These are phyloP conservation scores for Pseudonitzschia multistriata DNA, from an alignment of 108 stramenopile genomes.

Conservation along the genomic window DNA sequence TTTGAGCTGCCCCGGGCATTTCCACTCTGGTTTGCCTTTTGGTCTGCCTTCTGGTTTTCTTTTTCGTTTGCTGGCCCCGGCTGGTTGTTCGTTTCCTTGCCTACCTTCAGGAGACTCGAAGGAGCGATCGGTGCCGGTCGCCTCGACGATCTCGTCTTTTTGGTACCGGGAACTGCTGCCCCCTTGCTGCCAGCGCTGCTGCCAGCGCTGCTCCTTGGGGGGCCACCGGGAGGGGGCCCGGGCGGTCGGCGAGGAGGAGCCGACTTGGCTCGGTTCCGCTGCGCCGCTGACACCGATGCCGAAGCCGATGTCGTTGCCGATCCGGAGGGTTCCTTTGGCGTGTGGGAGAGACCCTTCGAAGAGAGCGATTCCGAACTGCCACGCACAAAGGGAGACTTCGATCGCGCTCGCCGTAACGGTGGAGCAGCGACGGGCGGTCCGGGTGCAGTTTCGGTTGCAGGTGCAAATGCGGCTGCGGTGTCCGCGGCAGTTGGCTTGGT, in stretches of 20 bases:
- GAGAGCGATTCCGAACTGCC: not conserved
- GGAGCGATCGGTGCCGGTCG: not conserved
- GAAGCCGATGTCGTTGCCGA: not conserved
- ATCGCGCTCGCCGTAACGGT: not conserved
- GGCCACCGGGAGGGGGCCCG: conserved; percentile 10
- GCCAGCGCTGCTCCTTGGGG: not conserved
- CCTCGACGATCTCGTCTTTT: not conserved
- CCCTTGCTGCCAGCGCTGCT: not conserved
- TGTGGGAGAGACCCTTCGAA: not conserved
- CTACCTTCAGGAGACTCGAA: not conserved
- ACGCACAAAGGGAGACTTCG: not conserved
- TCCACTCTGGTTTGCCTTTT: not conserved
- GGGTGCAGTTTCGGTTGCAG: not conserved
- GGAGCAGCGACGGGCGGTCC: conserved; percentile 4
- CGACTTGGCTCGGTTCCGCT: conserved; percentile 15
- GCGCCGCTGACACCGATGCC: not conserved
- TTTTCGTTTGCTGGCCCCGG: not conserved
- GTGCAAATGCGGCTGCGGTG: not conserved
- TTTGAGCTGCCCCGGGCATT: not conserved
- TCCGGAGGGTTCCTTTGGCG: not conserved
- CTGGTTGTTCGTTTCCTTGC: not conserved
- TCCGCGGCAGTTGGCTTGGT: conserved; percentile 4
- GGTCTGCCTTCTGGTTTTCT: not conserved
- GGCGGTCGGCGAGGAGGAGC: conserved; percentile 15
- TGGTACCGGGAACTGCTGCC: not conserved